Evolutionary conservation across 2,329 filamentous ascomycete species (phyloP), one percentile per base, ranked within the genome.

Genomic region (Nemania sp.): DNA sequence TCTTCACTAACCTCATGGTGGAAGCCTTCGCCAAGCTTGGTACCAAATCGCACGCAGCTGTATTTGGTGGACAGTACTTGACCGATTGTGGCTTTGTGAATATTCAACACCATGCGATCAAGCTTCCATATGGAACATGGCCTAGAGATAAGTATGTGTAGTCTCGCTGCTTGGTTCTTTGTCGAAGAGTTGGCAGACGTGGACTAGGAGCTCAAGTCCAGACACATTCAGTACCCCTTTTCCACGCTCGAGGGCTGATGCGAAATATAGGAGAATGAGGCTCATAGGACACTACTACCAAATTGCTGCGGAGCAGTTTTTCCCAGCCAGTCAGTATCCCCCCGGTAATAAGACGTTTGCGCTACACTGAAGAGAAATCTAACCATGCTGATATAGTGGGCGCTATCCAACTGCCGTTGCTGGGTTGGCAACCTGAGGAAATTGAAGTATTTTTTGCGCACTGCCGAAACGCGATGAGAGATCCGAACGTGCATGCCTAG

Each of bases 251-350:
- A n/a, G 18, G 13, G 27, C 62, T 68, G 10, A 68, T 54, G 27
- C 24, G 52, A 53, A 2, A 26, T 32, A 24, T 49, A 82, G 80
- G 58, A 69, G 76, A 0, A 80, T 79, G 79, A 75, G 80, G 4
- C 71, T 82, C 2, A 79, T 82, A 0, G 81, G 81, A 0, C 79
- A 81, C 76, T 82, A 82, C 65, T 82, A 82, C 53, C 75, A 79
- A 43, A 81, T 76, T 11, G 80, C 80, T 0, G 80, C 79, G 24
- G 80, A 82, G 60, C 77, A 82, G 8, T 82, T 82, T 72, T 79
- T 82, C 62, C 80, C 80, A 0, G 79, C 78, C 15, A 77, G 70
- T 72, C 15, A 63, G 70, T 70, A 35, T 45, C 41, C 11, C 26
- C 47, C 15, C 11, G 11, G 41, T 20, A 26, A 22, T 13, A 18